Conservation (phyloP, 1,284 basidiomycete species). For the Cystobasidiaceae sp. region DNA sequence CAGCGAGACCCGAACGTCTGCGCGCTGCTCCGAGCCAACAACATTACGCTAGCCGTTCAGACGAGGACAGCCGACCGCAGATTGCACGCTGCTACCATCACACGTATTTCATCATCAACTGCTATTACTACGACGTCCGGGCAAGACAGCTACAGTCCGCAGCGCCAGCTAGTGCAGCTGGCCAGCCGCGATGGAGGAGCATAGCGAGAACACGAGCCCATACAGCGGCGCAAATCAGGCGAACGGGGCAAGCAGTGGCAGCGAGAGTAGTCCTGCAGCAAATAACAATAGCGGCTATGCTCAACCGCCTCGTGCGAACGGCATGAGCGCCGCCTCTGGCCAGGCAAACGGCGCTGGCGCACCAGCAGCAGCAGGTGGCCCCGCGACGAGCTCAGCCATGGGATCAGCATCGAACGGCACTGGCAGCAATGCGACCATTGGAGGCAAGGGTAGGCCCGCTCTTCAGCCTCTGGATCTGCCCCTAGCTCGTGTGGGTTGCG, state of each 20-base stretch:
- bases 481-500: too few relatives aligned
- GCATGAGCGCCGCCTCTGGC: background rate
- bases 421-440: background rate
- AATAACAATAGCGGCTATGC: background rate
- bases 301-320: background rate
- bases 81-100: too few relatives aligned
- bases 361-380: background rate
- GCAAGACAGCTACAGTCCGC: too few relatives aligned
- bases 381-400: background rate
- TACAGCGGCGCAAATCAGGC: background rate
- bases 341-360: background rate
- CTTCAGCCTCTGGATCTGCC: background rate
- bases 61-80: too few relatives aligned
- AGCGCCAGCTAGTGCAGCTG: background rate
- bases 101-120: too few relatives aligned
- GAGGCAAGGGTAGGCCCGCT: slow-evolving; percentile 10
- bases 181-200: slow-evolving; percentile 9
- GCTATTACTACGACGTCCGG: too few relatives aligned
- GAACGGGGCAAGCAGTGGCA: slow-evolving; percentile 2
- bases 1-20: too few relatives aligned
- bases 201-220: slow-evolving; percentile 21
- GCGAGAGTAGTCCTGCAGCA: background rate
- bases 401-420: background rate
- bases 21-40: too few relatives aligned
- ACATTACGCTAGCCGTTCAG: too few relatives aligned